Evolutionary conservation across 495 filamentous ascomycete genomes (phyloP).

Genomic region (Podospora sp.): DNA sequence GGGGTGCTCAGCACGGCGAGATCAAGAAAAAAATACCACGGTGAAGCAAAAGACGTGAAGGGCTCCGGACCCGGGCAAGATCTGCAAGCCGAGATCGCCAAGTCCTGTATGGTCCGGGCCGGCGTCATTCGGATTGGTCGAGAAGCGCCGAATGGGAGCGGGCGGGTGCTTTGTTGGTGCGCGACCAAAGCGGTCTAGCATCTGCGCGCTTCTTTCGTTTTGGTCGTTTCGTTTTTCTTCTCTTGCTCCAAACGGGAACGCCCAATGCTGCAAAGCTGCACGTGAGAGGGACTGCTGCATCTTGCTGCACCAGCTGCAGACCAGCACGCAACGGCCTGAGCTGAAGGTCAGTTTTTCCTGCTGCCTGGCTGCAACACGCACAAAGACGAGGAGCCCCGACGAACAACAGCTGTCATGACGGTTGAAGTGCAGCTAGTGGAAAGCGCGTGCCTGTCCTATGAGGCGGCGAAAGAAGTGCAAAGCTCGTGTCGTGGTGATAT

Average conservation of each 20-base stretch:
- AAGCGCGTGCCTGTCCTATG: not conserved
- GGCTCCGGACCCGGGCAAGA: slow-evolving; percentile 1
- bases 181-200: not conserved
- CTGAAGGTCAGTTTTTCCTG: not conserved
- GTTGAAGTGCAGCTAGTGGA: not conserved
- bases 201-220: not conserved
- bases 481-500: not conserved
- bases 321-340: not conserved
- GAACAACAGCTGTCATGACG: not conserved
- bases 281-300: not conserved
- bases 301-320: not conserved
- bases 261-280: not conserved
- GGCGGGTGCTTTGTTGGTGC: not conserved
- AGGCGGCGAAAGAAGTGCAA: not conserved
- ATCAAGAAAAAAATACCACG: not conserved
- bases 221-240: not conserved
- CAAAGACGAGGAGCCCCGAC: not conserved
- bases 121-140: slow-evolving; percentile 11
- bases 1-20: not conserved
- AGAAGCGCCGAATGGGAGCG: not conserved
- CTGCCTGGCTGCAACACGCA: not conserved
- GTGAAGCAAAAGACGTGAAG: too few relatives aligned
- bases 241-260: not conserved
- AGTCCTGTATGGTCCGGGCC: slow-evolving; percentile 1
- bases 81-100: slow-evolving; percentile 14